Base-by-base conservation (phyloP, 139 green algal genomes). In the Tetraselmis chui region DNA sequence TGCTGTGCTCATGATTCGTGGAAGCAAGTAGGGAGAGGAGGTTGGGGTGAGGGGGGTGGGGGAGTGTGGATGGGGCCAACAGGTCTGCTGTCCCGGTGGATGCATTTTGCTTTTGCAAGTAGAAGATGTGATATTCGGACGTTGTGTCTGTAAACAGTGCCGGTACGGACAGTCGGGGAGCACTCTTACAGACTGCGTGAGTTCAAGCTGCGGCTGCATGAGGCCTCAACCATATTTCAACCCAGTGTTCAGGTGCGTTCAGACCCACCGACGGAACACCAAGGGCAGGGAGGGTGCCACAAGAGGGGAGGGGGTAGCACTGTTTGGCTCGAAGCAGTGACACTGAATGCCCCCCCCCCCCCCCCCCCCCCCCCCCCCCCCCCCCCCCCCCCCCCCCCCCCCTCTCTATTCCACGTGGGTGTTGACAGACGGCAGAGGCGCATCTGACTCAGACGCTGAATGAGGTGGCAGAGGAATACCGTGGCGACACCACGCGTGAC, bases 171-270 rank as follows among this genome's bases (percentile, higher is more conserved):
- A 18, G 80, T 94, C 1, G 91, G 90, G 0, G 95, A 98, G 82
- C 77, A 88, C 1, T 84, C 90, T 0, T 89, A 94, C n/a, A 82
- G 92, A 0, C 85, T 98, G 5, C 84, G 90, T 28, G 92, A 95
- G 29, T 87, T 97, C 28, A 86, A 85, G 27, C 79, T 98, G 74
- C 84, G 89, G 30, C 91, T 98, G 27, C 92, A 92, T 78, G 77
- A 84, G 1, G 83, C 76, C 23, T 58, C 58, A 24, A 86, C 85
- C 11, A 90, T 98, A 58, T 89, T 85, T 32, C 92, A 96, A 81
- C 92, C 92, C 0, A 79, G 84, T 18, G 77, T 84, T 2, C 91
- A 97, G 90, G 93, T 95, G 76, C 5, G 81, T 26, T 0, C 30
- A 23, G 45, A 5, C 30, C 77, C 30, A 26, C 1, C 27, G 27